Percentiles rank a stretch among this genome's conserved stretches.
Evolutionary conservation across 257 asterid species (phyloP).

Genomic region (Striga asiatica): DNA sequence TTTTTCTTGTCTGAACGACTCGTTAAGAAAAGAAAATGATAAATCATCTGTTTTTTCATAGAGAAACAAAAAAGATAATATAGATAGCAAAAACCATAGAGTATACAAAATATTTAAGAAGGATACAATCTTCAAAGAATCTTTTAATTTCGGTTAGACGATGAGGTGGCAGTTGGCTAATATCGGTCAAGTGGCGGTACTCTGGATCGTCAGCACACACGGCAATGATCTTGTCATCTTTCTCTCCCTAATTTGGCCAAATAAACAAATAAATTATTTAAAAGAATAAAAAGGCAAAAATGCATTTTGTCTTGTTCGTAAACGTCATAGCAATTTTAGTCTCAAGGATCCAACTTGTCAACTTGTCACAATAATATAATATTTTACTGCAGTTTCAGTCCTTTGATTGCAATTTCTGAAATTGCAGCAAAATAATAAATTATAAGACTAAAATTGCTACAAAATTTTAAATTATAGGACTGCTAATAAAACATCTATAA

Average conservation of each 20-base stretch:
- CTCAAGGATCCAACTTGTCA: too few species aligned
- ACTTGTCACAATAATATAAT: too few species aligned
- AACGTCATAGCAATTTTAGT: too few species aligned
- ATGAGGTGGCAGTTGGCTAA: slow-evolving; percentile 87
- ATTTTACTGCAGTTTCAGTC: too few species aligned
- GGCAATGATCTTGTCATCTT: slow-evolving; percentile 92
- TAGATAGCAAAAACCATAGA: neutral
- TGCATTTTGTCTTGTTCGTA: too few species aligned
- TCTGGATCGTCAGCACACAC: slow-evolving; percentile 98
- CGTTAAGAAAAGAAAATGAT: slow-evolving; percentile 19
- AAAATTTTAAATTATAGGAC: too few species aligned
- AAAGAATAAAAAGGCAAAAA: neutral
- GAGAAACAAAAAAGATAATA: neutral
- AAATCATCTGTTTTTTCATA: neutral
- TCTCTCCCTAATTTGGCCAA: slow-evolving; percentile 55
- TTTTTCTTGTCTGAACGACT: slow-evolving; percentile 60
- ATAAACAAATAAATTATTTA: neutral
- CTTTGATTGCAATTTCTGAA: too few species aligned
- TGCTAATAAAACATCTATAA: too few species aligned
- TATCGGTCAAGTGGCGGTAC: slow-evolving; percentile 78
- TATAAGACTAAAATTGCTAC: too few species aligned
- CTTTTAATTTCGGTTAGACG: slow-evolving; percentile 88
- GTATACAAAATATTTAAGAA: neutral
- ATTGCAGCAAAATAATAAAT: too few species aligned
- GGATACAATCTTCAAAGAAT: slow-evolving; percentile 93